These are phyloP conservation scores for Zopfia rhizophila DNA, from an alignment of 2,329 filamentous ascomycete genomes.

Conservation along the genomic window DNA sequence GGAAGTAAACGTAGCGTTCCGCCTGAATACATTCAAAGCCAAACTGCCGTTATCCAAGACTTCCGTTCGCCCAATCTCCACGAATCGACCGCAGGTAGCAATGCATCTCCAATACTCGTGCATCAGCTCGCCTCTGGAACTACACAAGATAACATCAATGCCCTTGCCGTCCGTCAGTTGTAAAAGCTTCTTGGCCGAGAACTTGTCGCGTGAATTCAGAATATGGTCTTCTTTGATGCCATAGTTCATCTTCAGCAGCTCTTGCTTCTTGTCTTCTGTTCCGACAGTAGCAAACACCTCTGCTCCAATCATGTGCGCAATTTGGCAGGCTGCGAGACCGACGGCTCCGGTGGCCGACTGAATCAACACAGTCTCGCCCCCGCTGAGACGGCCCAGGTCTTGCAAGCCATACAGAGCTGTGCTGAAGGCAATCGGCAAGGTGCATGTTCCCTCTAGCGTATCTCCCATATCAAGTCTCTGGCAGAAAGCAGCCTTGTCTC, in stretches of 20 bases:
- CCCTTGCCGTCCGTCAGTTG: slow-evolving; percentile 34
- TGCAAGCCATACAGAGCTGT: slow-evolving; percentile 34
- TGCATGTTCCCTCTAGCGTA: no score
- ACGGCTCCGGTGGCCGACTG: slow-evolving; percentile 33
- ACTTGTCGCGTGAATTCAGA: slow-evolving; percentile 34
- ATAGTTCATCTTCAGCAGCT: slow-evolving; percentile 18
- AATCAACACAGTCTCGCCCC: slow-evolving; percentile 42
- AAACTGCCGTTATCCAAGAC: not conserved
- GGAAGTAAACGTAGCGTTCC: slow-evolving; percentile 26
- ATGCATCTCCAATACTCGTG: slow-evolving; percentile 54
- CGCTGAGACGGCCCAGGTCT: slow-evolving; percentile 31
- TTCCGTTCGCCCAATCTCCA: slow-evolving; percentile 5
- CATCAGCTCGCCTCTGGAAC: slow-evolving; percentile 28
- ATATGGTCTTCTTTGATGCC: slow-evolving; percentile 35
- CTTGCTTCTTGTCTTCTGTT: slow-evolving; percentile 11
- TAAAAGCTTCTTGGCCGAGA: slow-evolving; percentile 33
- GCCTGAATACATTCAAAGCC: slow-evolving; percentile 25
- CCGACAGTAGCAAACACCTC: slow-evolving; percentile 32
- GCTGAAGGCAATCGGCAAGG: slow-evolving; percentile 18
- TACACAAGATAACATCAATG: slow-evolving; percentile 44
- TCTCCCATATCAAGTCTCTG: no score
- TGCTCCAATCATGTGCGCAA: slow-evolving; percentile 14
- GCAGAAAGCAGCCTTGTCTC: no score
- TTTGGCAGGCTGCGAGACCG: slow-evolving; percentile 25
- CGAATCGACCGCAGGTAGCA: slow-evolving; percentile 31